Evolutionary conservation across 202 grass and related monocot species (phyloP).

Genomic region (Carex arenaria): DNA sequence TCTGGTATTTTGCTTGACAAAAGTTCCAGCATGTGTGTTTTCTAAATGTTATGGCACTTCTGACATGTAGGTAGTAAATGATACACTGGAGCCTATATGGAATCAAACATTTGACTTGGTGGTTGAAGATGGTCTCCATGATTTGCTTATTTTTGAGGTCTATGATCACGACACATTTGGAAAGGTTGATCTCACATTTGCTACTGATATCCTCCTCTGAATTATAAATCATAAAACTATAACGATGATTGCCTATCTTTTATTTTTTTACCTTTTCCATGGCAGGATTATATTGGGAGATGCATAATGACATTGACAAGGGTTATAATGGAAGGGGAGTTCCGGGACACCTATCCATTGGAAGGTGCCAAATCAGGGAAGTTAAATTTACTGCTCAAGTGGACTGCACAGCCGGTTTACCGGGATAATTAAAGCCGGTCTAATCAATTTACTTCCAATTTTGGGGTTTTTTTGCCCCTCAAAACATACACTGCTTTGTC

Average conservation of each 20-base stretch:
- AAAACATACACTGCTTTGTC: background rate
- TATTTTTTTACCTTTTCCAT: constrained; percentile 11
- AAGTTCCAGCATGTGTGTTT: constrained; percentile 13
- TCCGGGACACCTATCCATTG: constrained; percentile 58
- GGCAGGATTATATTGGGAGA: constrained; percentile 84
- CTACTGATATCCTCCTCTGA: background rate
- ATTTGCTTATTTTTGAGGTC: constrained; percentile 97
- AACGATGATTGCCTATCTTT: background rate
- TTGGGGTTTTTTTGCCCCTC: background rate
- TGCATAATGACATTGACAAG: constrained; percentile 95
- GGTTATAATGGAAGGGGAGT: constrained; percentile 82
- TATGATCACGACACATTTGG: constrained; percentile 98
- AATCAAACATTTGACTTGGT: constrained; percentile 96
- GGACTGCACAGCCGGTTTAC: constrained; percentile 83
- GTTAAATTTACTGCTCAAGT: constrained; percentile 80
- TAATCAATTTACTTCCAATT: background rate
- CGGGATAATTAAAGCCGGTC: constrained; percentile 33
- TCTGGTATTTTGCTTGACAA: background rate
- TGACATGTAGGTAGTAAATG: constrained; percentile 69
- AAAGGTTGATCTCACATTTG: constrained; percentile 50
- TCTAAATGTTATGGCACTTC: background rate
- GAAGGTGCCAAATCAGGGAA: constrained; percentile 95
- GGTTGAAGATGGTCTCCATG: constrained; percentile 95
- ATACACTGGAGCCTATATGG: constrained; percentile 89
- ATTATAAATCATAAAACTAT: background rate